Conservation (phyloP, 2,329 filamentous ascomycete genomes). For the Cladosporium oxysporum region DNA sequence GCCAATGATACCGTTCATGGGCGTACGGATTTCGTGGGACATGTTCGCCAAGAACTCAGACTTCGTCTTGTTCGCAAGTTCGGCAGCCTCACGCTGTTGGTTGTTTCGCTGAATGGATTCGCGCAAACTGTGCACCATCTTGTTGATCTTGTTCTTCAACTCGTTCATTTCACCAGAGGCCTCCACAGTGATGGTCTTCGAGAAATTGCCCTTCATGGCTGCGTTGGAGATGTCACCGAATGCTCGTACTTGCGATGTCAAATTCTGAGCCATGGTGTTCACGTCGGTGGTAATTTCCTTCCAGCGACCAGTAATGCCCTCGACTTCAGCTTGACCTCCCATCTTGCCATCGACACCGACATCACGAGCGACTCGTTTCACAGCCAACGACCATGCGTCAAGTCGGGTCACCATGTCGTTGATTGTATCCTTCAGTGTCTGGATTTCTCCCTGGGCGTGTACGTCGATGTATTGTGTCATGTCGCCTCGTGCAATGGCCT, state of each 20-base stretch:
- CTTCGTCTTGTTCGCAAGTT: slow-evolving; percentile 96
- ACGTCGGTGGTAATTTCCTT: slow-evolving; percentile 98
- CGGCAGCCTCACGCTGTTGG: slow-evolving; percentile 90
- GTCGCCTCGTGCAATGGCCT: slow-evolving; percentile 92
- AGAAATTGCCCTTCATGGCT: slow-evolving; percentile 95
- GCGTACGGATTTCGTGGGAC: slow-evolving; percentile 97
- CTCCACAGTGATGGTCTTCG: slow-evolving; percentile 93
- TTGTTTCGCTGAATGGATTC: slow-evolving; percentile 98
- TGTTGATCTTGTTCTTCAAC: slow-evolving; percentile 97
- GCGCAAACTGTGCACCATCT: slow-evolving; percentile 94
- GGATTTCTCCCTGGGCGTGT: slow-evolving; percentile 90
- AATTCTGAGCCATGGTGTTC: slow-evolving; percentile 81
- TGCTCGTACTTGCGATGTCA: slow-evolving; percentile 94
- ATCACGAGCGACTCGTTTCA: slow-evolving; percentile 93
- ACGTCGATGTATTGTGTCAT: slow-evolving; percentile 96
- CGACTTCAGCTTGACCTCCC: slow-evolving; percentile 94
- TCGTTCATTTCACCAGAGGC: slow-evolving; percentile 99
- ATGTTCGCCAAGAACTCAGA: slow-evolving; percentile 98
- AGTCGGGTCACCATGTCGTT: slow-evolving; percentile 98
- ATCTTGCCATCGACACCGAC: slow-evolving; percentile 98
- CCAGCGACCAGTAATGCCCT: slow-evolving; percentile 90
- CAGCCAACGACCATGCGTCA: slow-evolving; percentile 93
- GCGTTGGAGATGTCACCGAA: slow-evolving; percentile 99
- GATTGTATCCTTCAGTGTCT: slow-evolving; percentile 92
- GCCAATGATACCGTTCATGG: slow-evolving; percentile 96